Base-by-base conservation (phyloP, 2,329 filamentous ascomycete genomes). In the Hymenoscyphus scutula region DNA sequence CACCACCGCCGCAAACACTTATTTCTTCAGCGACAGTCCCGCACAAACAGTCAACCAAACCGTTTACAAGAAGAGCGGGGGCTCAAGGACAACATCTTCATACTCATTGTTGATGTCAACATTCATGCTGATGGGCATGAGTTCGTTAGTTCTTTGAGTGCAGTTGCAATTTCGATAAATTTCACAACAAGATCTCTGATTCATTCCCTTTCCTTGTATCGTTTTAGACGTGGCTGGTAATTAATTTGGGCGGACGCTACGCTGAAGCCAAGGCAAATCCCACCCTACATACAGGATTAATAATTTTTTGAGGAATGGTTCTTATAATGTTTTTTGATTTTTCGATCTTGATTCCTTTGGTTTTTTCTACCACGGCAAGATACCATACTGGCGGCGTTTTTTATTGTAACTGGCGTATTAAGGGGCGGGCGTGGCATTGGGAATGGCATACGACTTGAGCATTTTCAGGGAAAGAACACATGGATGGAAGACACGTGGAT, bases 1-100 rank as follows among this genome's bases (percentile, higher is more conserved):
- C 8, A 74, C 76, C 61, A 59, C 61, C 34, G 73, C 73, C 2
- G 72, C 75, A 2, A 70, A 68, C 25, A 76, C 70, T 3, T 81
- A 76, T 66, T 86, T 86, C 72, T 86, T 86, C 67, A 79, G 73
- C 48, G 69, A 78, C 48, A 72, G 78, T 32, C 64, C 73, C 4
- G 81, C 81, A 60, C 78, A 78, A 77, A 79, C 80, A 17, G 74
- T 73, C 23, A 81, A 82, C 62, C 81, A 83, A 72, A 81, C 79
- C 0, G 72, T 77, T 1, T 79, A 74, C 54, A 65, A 67, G 29
- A 66, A 70, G 51, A 70, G 61, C 41, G 59, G 29, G 13, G 64
- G 54, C 41, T 27, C 38, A 30, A 48, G 45, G n/a, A 19, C 37
- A 27, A 25, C 30, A 38, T 57, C 45, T 25, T 5, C 45, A 27